These are phyloP conservation scores for Skeletonema menzelii DNA, from an alignment of 108 stramenopile genomes.

Conservation along the genomic window DNA sequence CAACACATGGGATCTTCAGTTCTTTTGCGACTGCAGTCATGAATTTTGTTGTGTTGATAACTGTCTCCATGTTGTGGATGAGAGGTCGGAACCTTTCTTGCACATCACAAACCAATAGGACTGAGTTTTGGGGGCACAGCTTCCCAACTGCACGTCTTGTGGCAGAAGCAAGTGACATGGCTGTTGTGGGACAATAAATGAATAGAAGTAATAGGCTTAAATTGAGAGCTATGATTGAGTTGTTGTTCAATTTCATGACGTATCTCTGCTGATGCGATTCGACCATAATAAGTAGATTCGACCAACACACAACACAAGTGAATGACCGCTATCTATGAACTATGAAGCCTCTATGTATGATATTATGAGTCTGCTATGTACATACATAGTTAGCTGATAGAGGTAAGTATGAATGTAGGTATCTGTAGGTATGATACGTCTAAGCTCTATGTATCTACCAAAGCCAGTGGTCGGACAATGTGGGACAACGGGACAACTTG, in stretches of 20 bases:
- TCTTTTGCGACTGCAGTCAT: conserved; percentile 83
- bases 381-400: no score
- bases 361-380: no score
- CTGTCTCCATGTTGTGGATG: conserved; percentile 79
- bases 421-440: no score
- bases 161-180: conserved; percentile 32
- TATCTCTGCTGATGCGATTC: no score
- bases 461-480: no score
- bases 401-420: no score
- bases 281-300: no score
- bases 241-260: background rate
- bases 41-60: conserved; percentile 85
- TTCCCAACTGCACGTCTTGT: conserved; percentile 72
- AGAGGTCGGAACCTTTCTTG: conserved; percentile 94
- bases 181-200: background rate
- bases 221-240: background rate
- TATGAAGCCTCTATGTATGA: no score
- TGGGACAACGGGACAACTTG: no score
- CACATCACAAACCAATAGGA: conserved; percentile 92
- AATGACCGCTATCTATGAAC: no score
- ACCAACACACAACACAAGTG: no score
- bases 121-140: conserved; percentile 65
- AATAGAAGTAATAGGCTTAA: background rate
- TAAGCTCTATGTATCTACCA: no score
- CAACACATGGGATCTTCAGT: conserved; percentile 85